Evolutionary conservation across 129 eudicot species (phyloP).

Genomic region (Flaveria sonorensis): DNA sequence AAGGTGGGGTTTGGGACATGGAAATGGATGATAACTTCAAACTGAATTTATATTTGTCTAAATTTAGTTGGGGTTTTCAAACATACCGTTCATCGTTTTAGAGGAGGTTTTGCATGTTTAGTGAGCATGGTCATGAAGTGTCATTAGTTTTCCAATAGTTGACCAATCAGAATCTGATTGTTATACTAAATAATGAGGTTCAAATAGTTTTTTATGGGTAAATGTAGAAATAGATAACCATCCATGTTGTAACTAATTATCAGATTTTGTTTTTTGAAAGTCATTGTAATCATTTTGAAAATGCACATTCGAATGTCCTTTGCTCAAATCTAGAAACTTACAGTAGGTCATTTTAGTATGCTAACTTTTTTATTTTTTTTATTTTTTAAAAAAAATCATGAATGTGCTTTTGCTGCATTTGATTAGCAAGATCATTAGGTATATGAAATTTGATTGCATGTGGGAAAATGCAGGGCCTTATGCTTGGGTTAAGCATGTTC

Average conservation of each 20-base stretch:
- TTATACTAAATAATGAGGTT: background rate
- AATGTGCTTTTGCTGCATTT: background rate
- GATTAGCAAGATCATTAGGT: background rate
- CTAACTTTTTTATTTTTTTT: background rate
- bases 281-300: background rate
- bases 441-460: background rate
- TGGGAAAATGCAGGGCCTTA: slow-evolving; percentile 62
- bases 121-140: background rate
- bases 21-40: background rate
- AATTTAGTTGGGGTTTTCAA: background rate
- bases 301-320: background rate
- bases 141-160: slow-evolving; percentile 17
- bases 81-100: background rate
- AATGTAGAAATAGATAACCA: background rate
- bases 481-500: slow-evolving; percentile 83
- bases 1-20: slow-evolving; percentile 9
- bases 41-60: background rate
- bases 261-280: background rate
- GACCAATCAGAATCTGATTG: background rate
- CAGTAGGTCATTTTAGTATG: background rate
- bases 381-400: background rate
- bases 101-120: background rate
- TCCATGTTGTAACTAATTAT: slow-evolving; percentile 7
- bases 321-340: slow-evolving; percentile 3
- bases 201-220: background rate